Evolutionary conservation across 1,139 yeast genomes (phyloP), one percentile per base, ranked within the genome.

Genomic region (Debaryomyces singareniensis): DNA sequence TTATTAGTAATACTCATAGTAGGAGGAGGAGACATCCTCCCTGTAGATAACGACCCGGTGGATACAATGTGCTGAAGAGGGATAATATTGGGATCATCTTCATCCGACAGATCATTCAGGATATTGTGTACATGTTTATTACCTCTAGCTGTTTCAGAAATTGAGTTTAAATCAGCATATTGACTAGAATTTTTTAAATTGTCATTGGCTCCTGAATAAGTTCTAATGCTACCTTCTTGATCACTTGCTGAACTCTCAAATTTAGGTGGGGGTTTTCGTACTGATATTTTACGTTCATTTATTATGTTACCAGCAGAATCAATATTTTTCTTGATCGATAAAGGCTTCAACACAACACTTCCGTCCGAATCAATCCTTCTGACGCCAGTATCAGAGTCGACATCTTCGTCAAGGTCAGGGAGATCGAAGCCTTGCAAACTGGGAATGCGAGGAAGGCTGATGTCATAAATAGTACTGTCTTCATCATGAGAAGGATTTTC

Each of bases 11-110:
- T n/a, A 7, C 9, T 7, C n/a, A 18, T n/a, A 7, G 21, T 7
- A 7, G 21, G 21, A 18, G 21, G 13, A 5, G 13, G 5, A 2
- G 68, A 58, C 26, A 47, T 42, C 25, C 45, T 58, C 1, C 67
- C 68, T 0, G 68, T 61, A 1, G 69, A 63, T 24, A 63, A 49
- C 2, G 70, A 62, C 0, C 69, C 70, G 1, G 56, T 39, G 0
- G 70, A 61, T 2, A 35, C 43, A 2, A 56, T 52, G 0, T 60
- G 55, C 16, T 53, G 53, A 12, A 54, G 34, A 1, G 49, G 55
- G 16, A 29, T 28, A 11, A 31, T 25, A 2, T 7, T 6, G 4
- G 11, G 21, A 11, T 18, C 20, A 11, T n/a, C 10, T 16, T 29
- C 31, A 24, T 13, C 21, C n/a, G 7, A n/a, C n/a, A n/a, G 9